These are phyloP conservation scores for Geoglossum glabrum DNA, from an alignment of 495 filamentous ascomycete species.

Conservation along the genomic window DNA sequence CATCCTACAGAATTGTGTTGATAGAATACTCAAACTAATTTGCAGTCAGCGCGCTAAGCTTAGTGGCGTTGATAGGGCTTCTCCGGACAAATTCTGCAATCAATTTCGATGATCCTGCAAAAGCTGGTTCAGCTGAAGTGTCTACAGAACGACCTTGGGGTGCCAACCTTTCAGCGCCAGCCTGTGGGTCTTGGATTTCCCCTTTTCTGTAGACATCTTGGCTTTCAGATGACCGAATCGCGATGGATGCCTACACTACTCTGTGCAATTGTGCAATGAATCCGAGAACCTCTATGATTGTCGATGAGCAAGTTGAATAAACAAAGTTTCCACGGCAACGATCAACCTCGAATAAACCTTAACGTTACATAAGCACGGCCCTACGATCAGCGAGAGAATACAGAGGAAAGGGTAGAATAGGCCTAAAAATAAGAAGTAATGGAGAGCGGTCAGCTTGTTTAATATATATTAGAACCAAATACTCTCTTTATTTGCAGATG, in stretches of 20 bases:
- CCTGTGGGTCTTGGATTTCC: constrained; percentile 86
- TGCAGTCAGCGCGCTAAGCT: constrained; percentile 2
- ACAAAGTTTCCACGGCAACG: constrained; percentile 1
- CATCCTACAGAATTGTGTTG: constrained; percentile 63
- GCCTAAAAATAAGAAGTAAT: no score
- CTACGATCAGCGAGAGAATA: neutral
- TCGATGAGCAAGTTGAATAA: neutral
- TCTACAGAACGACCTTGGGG: neutral
- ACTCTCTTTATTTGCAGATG: no score
- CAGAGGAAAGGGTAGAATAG: no score
- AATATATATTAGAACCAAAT: no score
- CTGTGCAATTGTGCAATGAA: neutral
- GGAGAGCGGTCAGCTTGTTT: no score
- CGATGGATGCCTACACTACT: neutral
- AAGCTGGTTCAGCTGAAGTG: neutral
- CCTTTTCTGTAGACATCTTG: constrained; percentile 34
- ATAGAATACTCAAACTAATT: constrained; percentile 85
- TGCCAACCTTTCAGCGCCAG: constrained; percentile 65
- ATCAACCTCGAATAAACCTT: neutral
- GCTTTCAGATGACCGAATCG: neutral
- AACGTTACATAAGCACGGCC: neutral
- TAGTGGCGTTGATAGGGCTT: neutral
- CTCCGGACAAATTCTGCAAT: constrained; percentile 79
- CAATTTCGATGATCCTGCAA: constrained; percentile 55
- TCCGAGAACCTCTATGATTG: neutral